phyloP scores from a whole-genome alignment of 345 rosid species.

The Dipteronia sinensis region DNA sequence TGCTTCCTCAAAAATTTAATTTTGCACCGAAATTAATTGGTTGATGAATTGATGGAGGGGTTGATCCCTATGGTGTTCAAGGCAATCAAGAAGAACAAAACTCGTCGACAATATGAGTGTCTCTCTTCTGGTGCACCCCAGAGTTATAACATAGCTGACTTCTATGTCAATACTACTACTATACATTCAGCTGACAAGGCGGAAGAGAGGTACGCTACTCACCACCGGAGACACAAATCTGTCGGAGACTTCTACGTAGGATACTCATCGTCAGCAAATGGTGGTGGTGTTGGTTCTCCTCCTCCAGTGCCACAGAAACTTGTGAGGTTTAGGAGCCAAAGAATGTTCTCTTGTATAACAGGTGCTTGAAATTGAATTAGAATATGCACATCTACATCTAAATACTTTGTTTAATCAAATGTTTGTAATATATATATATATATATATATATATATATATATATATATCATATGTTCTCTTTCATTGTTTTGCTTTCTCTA shows the following conservation, averaged over 20 bases:
- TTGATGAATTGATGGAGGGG: conserved; percentile 66
- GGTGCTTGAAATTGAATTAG: conserved; percentile 27
- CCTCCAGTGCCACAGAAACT: conserved; percentile 34
- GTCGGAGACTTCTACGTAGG: conserved; percentile 46
- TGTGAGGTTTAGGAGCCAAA: conserved; percentile 62
- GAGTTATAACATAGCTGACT: conserved; percentile 38
- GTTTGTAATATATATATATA: not conserved
- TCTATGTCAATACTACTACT: conserved; percentile 9
- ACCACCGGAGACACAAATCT: conserved; percentile 48
- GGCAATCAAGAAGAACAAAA: conserved; percentile 63
- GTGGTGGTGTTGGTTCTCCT: conserved; percentile 7
- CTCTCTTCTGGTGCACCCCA: conserved; percentile 56
- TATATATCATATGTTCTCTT: not conserved
- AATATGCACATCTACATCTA: not conserved
- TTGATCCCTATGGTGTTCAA: conserved; percentile 67
- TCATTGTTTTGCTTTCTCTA: not conserved
- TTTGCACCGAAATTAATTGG: not conserved
- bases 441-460: not conserved
- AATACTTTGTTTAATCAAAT: not conserved
- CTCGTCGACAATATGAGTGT: conserved; percentile 68
- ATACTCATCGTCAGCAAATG: not conserved
- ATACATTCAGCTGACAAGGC: conserved; percentile 21
- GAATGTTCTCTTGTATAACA: conserved; percentile 63
- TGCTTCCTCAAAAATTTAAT: not conserved
- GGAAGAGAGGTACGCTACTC: conserved; percentile 3